phyloP scores from a whole-genome alignment of 352 stramenopile genomes.

The Elongisporangium undulatum region DNA sequence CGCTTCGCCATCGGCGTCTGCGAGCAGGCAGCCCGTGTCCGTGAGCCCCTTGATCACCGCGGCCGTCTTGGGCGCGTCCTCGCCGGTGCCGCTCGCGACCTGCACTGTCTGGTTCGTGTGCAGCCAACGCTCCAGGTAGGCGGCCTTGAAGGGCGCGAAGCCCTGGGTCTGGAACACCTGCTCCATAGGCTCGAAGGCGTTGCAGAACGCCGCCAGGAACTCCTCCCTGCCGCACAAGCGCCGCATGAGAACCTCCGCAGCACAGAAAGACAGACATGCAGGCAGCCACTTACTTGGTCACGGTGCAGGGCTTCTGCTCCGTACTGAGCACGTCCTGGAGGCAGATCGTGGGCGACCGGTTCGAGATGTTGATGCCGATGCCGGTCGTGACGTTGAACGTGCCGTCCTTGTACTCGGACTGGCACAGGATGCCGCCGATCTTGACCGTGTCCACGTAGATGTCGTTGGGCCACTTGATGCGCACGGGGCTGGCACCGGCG shows the following conservation, averaged over 20 bases:
- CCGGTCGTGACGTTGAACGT: slow-evolving; percentile 84
- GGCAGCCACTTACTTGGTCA: slow-evolving; percentile 86
- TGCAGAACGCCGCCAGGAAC: slow-evolving; percentile 86
- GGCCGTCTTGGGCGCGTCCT: slow-evolving; percentile 36
- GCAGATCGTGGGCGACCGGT: slow-evolving; percentile 81
- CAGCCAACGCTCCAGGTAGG: slow-evolving; percentile 83
- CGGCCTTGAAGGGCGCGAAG: slow-evolving; percentile 81
- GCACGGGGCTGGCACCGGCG: slow-evolving; percentile 43
- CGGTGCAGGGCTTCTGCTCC: slow-evolving; percentile 40
- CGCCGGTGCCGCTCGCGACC: slow-evolving; percentile 35
- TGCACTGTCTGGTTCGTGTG: slow-evolving; percentile 84
- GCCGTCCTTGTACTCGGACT: slow-evolving; percentile 80
- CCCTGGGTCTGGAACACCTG: slow-evolving; percentile 71
- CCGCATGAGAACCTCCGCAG: background rate
- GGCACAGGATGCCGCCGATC: slow-evolving; percentile 88
- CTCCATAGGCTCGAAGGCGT: slow-evolving; percentile 85
- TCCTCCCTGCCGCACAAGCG: slow-evolving; percentile 47
- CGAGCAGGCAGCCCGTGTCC: slow-evolving; percentile 72
- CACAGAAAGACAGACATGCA: slow-evolving; percentile 6
- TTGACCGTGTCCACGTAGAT: slow-evolving; percentile 89
- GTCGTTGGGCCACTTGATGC: slow-evolving; percentile 93
- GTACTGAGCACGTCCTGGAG: slow-evolving; percentile 79
- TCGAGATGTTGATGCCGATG: slow-evolving; percentile 89
- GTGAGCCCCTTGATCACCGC: slow-evolving; percentile 80
- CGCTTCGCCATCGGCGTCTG: slow-evolving; percentile 50